Percentiles rank a stretch among this genome's conserved stretches.
Conservation (phyloP, 345 rosid species). For the Anacardium occidentale region DNA sequence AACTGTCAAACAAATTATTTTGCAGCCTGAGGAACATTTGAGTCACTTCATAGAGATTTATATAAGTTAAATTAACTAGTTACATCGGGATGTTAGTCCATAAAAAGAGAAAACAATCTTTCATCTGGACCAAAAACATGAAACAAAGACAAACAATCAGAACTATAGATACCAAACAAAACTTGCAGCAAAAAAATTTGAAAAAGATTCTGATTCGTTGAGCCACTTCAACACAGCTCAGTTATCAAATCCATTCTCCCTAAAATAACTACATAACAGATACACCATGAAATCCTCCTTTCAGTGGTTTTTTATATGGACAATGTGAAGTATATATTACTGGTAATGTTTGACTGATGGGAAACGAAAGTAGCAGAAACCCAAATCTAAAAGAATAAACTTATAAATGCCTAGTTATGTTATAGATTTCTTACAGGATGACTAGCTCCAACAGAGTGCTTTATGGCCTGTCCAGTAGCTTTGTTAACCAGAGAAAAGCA, state of each 20-base stretch:
- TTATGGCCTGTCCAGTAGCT: conserved; percentile 80
- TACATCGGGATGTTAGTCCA: background rate
- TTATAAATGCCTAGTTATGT: background rate
- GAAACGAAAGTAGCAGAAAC: background rate
- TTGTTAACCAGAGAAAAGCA: conserved; percentile 82
- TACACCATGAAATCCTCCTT: background rate
- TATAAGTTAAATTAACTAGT: too few species aligned
- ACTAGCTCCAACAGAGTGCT: conserved; percentile 72
- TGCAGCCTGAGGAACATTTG: background rate
- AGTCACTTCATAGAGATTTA: too few species aligned
- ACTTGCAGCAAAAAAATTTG: background rate
- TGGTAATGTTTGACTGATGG: background rate
- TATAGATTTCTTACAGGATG: conserved; percentile 63
- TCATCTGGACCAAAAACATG: background rate
- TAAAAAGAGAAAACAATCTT: background rate
- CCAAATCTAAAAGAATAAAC: background rate
- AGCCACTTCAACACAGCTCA: background rate
- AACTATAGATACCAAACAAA: background rate
- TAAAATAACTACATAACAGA: background rate
- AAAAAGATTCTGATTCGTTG: background rate
- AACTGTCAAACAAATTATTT: background rate
- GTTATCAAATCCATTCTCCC: background rate
- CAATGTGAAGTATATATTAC: background rate
- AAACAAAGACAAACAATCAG: background rate
- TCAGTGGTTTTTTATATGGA: background rate